These are phyloP conservation scores for Lentinula sp. DNA, from an alignment of 768 basidiomycete species.

Conservation along the genomic window DNA sequence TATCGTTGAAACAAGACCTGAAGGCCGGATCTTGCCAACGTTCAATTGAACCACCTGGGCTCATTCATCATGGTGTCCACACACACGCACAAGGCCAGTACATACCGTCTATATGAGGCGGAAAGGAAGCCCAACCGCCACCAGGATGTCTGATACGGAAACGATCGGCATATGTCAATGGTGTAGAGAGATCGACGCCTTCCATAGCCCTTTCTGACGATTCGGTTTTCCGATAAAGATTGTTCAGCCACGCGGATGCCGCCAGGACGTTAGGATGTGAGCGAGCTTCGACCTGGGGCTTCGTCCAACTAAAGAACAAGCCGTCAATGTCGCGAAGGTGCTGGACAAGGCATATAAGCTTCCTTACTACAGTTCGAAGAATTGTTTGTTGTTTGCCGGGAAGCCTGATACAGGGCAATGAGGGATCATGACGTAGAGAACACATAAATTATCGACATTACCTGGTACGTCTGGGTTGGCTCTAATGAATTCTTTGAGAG, in stretches of 20 bases:
- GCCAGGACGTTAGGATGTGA: conserved; percentile 61
- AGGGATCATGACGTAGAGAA: not conserved
- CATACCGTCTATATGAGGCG: conserved; percentile 36
- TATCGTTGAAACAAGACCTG: conserved; percentile 53
- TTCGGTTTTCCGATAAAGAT: conserved; percentile 44
- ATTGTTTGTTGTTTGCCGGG: conserved; percentile 44
- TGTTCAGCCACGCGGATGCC: conserved; percentile 54
- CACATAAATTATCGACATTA: conserved; percentile 12
- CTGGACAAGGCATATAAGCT: not conserved
- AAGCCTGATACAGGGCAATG: not conserved
- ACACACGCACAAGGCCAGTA: not conserved
- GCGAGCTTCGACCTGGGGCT: conserved; percentile 59
- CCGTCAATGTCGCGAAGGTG: not conserved
- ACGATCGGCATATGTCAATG: conserved; percentile 67
- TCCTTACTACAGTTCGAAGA: conserved; percentile 64
- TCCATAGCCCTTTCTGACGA: conserved; percentile 25
- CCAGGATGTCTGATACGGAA: conserved; percentile 72
- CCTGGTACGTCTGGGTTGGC: conserved; percentile 54
- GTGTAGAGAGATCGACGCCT: conserved; percentile 54
- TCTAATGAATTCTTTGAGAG: conserved; percentile 49
- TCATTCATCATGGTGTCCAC: not conserved
- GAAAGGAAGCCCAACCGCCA: conserved; percentile 43
- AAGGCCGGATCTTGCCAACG: conserved; percentile 64
- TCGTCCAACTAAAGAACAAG: conserved; percentile 7
- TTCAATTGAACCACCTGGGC: conserved; percentile 64